Base-by-base conservation (phyloP, 2,329 filamentous ascomycete species). In the Didymella pomorum region DNA sequence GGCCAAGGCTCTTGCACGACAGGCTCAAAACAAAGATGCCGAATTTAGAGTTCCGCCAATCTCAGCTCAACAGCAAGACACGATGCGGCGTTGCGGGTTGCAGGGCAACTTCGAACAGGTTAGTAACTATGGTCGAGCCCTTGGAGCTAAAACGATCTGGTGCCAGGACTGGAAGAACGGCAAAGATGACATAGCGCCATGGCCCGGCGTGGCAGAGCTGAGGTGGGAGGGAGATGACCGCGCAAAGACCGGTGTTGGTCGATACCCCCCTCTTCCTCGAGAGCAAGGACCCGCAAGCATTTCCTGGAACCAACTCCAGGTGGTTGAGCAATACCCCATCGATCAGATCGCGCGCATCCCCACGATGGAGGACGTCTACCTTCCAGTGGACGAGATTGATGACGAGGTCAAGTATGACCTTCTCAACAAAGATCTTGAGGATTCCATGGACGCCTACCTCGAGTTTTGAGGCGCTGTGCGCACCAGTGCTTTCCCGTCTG, bases 151-250 rank as follows among this genome's bases (percentile, higher is more conserved):
- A 20, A 81, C 80, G 0, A 74, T 81, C 55, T 82, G 76, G 76
- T 78, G 76, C 55, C 20, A 37, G 0, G 61, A 75, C 44, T 76
- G 74, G 71, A 20, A 59, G 37, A 68, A 70, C 28, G 69, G 69
- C 14, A 76, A 76, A 43, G 68, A 74, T 2, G 70, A 75, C 49
- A 64, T 79, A 29, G 73, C 79, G 0, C 72, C 74, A 1, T 82
- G 78, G 78, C 80, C 80, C 0, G 66, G 67, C 11, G 42, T 65
- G 5, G 66, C 73, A 11, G 80, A 82, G 69, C 69, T 78, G 69
- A 79, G 79, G 61, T 82, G 80, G 74, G 80, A 82, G 61, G 80
- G 80, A 0, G 77, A 80, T 39, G 79, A 80, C 29, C 77, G 80
- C 11, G 78, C 80, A 14, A 76, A 79, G 41, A 81, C 79, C 2